Evolutionary conservation across 140 eudicot species (phyloP), one percentile per base, ranked within the genome.

Genomic region (Erigeron philadelphicus): DNA sequence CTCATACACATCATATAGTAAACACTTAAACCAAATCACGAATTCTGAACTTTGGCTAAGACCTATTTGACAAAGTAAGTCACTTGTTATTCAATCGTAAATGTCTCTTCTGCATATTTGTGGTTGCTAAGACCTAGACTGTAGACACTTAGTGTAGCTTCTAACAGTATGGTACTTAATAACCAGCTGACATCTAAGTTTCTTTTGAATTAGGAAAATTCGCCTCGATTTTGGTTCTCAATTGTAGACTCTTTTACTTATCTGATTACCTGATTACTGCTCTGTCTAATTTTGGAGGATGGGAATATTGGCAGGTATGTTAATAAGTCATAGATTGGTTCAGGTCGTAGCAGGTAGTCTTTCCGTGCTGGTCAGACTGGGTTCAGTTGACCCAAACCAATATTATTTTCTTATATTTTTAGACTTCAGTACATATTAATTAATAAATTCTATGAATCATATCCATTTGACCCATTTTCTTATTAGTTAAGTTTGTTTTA

Each of bases 161-260:
- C 19, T 25, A 23, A 74, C 60, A 21, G 7, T 42, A 15, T 23
- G 47, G 67, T 56, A 56, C 72, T 42, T 73, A 15, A 52, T 63
- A 47, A 64, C 47, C 57, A 64, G 5, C 13, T 73, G 77, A 42
- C 55, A 23, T 21, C 43, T 25, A 38, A 15, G 66, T 56, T 45
- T 52, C 44, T 31, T 16, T 55, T 66, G 54, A 58, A 35, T 74
- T 45, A 35, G 15, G 45, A 13, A 65, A 74, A 54, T 59, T n/a
- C 19, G 5, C 38, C 38, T 31, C 38, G 4, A 31, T 31, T 1
- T 21, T 21, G 25, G 25, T 21, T 1, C 38, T 31, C 38, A 31
- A 31, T 31, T 31, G 38, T 31, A 4, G 38, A 31, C 38, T 31
- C 38, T 31, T 31, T 31, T 31, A 31, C 4, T 31, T 31, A 31